Base-by-base conservation (phyloP, 306 rosid species). In the Cucurbita moschata region DNA sequence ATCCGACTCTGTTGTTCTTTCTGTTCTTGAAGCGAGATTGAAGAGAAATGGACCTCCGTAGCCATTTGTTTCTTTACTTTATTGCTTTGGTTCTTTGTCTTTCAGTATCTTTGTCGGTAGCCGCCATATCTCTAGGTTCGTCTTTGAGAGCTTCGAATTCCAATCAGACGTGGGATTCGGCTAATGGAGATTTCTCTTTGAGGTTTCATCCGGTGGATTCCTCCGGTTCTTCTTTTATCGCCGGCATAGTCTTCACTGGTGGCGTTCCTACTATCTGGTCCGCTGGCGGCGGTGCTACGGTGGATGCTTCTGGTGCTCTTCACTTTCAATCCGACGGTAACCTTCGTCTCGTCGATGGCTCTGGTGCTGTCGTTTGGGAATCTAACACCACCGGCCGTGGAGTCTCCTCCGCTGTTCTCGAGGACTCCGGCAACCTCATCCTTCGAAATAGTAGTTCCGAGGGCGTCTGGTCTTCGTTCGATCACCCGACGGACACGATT, bases 381-480 rank as follows among this genome's bases (percentile, higher is more conserved):
- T 86, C 96, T 55, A 46, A 59, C 21, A 91, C 96, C n/a, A 42
- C 81, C 58, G 50, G 72, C 81, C 80, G 49, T 26, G 89, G 85
- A 19, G 87, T 86, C 77, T 62, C 96, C 57, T 83, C 88, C 16
- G 91, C 87, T 7, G 16, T 58, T 14, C 59, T 91, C 3, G 72
- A 74, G 19, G 87, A 83, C 23, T 21, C n/a, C 8, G 97, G 97
- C 39, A 78, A 83, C 79, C 53, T 91, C 7, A 79, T 80, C 0
- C 85, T 91, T 26, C 79, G 43, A 0, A 89, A 87, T 12, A 38
- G 75, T 12, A 79, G 80, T 8, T 5, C 37, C 19, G 5, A 3
- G 6, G 9, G 75, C 4, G 81, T 91, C 19, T 91, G 97, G 97
- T 85, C 89, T 1, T 80, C 88, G 40, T 91, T 91, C 61, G 87